Conservation (phyloP, 352 stramenopile genomes). For the Phytopythium cucurbitacearum region DNA sequence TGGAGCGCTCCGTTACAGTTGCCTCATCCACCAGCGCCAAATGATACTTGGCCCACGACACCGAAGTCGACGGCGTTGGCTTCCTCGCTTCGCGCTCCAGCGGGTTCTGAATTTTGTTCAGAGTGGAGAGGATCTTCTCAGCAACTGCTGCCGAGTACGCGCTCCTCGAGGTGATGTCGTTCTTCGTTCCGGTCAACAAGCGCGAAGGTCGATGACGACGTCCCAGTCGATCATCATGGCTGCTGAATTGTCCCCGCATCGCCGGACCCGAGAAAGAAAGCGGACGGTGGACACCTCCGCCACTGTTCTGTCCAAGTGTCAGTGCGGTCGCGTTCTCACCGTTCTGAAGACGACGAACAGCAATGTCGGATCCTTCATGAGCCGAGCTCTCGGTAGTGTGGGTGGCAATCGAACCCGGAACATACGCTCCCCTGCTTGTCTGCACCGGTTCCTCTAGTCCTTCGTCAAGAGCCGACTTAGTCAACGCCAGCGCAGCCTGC, state of each 20-base stretch:
- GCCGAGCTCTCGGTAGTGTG: conserved; percentile 18
- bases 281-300: conserved; percentile 29
- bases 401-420: conserved; percentile 30
- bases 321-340: conserved; percentile 14
- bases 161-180: conserved; percentile 46
- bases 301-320: conserved; percentile 40
- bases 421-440: conserved; percentile 27
- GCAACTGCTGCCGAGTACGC: conserved; percentile 73
- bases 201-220: conserved; percentile 64
- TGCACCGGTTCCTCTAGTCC: conserved; percentile 30
- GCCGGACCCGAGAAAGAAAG: conserved; percentile 32
- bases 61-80: conserved; percentile 65
- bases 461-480: conserved; percentile 41
- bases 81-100: conserved; percentile 70
- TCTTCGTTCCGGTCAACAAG: conserved; percentile 66
- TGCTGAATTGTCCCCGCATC: conserved; percentile 29
- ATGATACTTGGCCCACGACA: conserved; percentile 87
- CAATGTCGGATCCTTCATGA: conserved; percentile 3
- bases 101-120: conserved; percentile 81
- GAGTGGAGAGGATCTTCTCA: conserved; percentile 72
- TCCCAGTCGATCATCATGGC: conserved; percentile 44
- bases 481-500: conserved; percentile 50
- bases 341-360: conserved; percentile 3
- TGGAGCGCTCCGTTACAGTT: conserved; percentile 6
- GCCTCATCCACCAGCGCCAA: conserved; percentile 44